phyloP scores from a whole-genome alignment of 2,329 filamentous ascomycete species.

The Monilinia fructicola region DNA sequence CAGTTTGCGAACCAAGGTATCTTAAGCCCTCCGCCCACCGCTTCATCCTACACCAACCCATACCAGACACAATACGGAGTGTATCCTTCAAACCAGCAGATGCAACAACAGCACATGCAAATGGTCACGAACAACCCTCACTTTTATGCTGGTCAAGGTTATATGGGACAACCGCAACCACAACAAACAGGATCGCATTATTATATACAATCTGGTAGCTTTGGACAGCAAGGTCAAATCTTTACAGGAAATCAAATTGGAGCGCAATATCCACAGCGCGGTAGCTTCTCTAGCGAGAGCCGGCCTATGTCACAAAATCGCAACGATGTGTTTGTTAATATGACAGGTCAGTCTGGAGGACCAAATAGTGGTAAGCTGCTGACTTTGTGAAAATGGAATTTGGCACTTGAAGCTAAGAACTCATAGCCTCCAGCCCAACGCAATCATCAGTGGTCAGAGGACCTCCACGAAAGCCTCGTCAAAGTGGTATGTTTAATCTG shows the following conservation, averaged over 20 bases:
- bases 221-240: conserved; percentile 31
- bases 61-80: conserved; percentile 36
- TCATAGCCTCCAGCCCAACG: conserved; percentile 39
- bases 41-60: conserved; percentile 33
- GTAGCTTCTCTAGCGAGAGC: conserved; percentile 29
- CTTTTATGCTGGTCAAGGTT: conserved; percentile 35
- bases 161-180: conserved; percentile 29
- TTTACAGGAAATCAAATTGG: conserved; percentile 27
- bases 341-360: conserved; percentile 22
- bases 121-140: conserved; percentile 28
- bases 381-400: not conserved
- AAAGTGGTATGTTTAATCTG: conserved; percentile 54
- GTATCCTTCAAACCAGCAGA: conserved; percentile 31
- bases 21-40: conserved; percentile 27
- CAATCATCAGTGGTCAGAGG: conserved; percentile 51
- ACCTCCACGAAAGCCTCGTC: conserved; percentile 57
- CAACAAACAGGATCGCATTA: conserved; percentile 32
- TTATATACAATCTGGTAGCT: conserved; percentile 34
- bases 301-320: conserved; percentile 27
- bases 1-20: conserved; percentile 30
- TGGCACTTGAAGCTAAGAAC: conserved; percentile 21
- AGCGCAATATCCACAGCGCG: conserved; percentile 30
- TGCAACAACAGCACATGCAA: conserved; percentile 27
- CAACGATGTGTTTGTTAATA: conserved; percentile 25
- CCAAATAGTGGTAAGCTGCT: conserved; percentile 37